phyloP scores from a whole-genome alignment of 2,329 filamentous ascomycete genomes.

The Alternaria novae-zelandiae region DNA sequence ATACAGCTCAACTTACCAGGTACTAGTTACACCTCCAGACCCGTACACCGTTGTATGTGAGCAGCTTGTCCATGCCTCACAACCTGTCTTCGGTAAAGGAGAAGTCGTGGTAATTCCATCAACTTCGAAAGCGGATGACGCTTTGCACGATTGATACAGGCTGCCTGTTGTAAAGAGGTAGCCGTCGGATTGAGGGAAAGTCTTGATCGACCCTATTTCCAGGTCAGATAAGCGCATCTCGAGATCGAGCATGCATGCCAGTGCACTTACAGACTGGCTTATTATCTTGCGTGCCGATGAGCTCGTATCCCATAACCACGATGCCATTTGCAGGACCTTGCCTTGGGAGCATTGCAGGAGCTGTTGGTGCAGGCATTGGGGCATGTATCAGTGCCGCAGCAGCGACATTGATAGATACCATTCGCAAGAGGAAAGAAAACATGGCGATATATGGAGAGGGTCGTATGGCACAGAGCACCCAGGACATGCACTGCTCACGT shows the following conservation, averaged over 20 bases:
- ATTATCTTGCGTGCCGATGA: not conserved
- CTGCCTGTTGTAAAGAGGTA: constrained; percentile 1
- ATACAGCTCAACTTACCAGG: not conserved
- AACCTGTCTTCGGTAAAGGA: not conserved
- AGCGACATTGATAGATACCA: not conserved
- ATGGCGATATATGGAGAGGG: not conserved
- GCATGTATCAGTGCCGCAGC: not conserved
- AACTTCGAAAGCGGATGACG: not conserved
- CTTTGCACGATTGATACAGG: not conserved
- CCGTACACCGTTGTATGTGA: not conserved
- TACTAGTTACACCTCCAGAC: not conserved
- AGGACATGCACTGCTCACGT: not conserved
- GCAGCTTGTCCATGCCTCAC: constrained; percentile 5
- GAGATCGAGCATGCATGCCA: not conserved
- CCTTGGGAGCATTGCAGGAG: constrained; percentile 4
- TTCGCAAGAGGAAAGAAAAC: not conserved
- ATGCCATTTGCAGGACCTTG: not conserved
- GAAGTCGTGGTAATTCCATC: not conserved
- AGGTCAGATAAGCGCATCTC: not conserved
- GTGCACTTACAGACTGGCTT: not conserved
- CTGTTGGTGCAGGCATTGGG: not conserved
- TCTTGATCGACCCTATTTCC: not conserved
- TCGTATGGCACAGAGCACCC: not conserved
- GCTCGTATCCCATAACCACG: not conserved
- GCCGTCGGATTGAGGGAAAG: not conserved